Percentiles rank a stretch among this genome's conserved stretches.
These are phyloP conservation scores for Hanseniaspora mollemarum DNA, from an alignment of 805 yeast species.

Conservation along the genomic window DNA sequence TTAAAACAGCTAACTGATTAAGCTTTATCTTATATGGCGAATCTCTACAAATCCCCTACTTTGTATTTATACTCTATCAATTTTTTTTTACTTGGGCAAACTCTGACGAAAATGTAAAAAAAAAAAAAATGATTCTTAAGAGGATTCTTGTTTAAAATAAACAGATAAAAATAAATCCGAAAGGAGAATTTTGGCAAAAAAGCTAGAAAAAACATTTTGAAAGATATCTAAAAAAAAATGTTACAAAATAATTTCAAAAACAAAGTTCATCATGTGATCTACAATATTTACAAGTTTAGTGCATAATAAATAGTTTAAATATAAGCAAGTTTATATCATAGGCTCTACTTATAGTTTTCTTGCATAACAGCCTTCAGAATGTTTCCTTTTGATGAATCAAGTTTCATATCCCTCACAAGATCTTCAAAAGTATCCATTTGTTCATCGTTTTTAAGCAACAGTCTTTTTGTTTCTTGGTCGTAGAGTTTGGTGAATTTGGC, in stretches of 20 bases:
- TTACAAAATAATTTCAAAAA: too few species aligned
- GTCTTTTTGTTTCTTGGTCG: constrained; percentile 25
- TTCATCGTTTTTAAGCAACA: constrained; percentile 35
- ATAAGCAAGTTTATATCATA: not conserved
- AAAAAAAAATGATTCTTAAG: not conserved
- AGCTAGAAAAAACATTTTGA: too few species aligned
- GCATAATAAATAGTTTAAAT: too few species aligned
- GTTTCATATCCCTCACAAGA: constrained; percentile 36
- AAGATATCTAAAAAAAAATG: not conserved
- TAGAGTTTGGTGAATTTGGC: constrained; percentile 21
- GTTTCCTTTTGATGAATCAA: constrained; percentile 29
- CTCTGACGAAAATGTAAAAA: not conserved
- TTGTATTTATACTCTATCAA: too few species aligned
- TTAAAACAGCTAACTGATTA: not conserved
- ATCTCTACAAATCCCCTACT: too few species aligned
- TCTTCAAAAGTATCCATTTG: constrained; percentile 38
- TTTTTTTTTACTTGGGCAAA: too few species aligned
- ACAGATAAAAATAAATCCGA: not conserved
- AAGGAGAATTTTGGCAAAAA: not conserved
- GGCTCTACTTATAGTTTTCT: constrained; percentile 31
- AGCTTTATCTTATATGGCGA: too few species aligned
- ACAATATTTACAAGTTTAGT: too few species aligned
- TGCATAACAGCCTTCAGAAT: constrained; percentile 44
- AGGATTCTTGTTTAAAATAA: not conserved
- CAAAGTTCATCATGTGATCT: too few species aligned